Evolutionary conservation across 768 basidiomycete genomes (phyloP), one percentile per base, ranked within the genome.

Genomic region (Boletus pseudo-olivaceus): DNA sequence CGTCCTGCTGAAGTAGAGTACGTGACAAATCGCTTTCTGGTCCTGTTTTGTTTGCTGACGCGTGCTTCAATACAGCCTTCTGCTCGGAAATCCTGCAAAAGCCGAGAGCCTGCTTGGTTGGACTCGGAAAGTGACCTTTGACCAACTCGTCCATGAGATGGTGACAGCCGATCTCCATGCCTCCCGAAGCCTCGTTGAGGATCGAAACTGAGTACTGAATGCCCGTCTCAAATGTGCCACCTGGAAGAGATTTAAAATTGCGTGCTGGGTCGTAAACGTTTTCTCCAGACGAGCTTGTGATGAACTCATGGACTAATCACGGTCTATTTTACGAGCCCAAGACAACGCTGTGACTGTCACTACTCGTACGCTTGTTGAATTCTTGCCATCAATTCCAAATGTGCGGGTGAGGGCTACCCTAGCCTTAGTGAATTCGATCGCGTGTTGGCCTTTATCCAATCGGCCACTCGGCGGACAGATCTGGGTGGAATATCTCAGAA

Each of bases 1-100:
- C 88, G 94, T 71, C 92, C 92, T 9, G 90, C 91, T 19, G 92
- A 95, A 83, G 93, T 96, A 73, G 93, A 96, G 86, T 92, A 65
- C 57, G 89, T 85, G 10, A 15, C 58, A 20, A 41, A 35, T 43
- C 32, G 38, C 26, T 27, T 35, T 32, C 42, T 19, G 26, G 23
- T 27, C 32, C 51, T 15, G 27, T 27, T 27, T 30, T 15, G 20
- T 39, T 53, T 12, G 26, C 44, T 57, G 19, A 62, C 14, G 30
- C 19, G 23, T 19, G 20, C 27, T 34, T 12, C 14, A 9, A 41
- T 10, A 47, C 44, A 93, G 92, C 5, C 81, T 95, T 51, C 80
- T 98, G 37, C 80, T 87, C 45, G 95, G 95, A 14, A 87, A 89
- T 70, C 92, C 94, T 5, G 77, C 87, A 47, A 98, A 98, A 75